Evolutionary conservation across 2,329 filamentous ascomycete species (phyloP).

Genomic region (Paraconiothyrium brasiliense): DNA sequence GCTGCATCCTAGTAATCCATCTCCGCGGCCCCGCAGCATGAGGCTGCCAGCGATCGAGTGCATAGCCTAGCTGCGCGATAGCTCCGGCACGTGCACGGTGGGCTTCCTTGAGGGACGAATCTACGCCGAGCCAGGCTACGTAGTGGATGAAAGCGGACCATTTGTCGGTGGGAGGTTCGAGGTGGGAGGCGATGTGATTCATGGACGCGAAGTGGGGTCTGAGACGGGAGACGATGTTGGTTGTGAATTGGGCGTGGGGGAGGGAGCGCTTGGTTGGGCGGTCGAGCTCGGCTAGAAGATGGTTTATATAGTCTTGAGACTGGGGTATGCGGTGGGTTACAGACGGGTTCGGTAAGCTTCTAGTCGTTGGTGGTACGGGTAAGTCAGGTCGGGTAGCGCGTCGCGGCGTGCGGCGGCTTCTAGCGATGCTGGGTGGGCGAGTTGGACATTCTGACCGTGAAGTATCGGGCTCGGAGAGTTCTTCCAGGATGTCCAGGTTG

Average conservation of each 20-base stretch:
- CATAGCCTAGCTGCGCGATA: not conserved
- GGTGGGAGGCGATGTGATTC: not conserved
- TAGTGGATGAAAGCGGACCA: conserved; percentile 6
- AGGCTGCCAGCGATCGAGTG: not conserved
- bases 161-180: conserved; percentile 1
- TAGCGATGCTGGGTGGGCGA: not conserved
- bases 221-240: not conserved
- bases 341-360: not conserved
- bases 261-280: not conserved
- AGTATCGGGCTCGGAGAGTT: not conserved
- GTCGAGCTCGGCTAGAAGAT: not conserved
- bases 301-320: not conserved
- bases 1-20: not conserved
- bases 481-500: not conserved
- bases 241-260: not conserved
- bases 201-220: not conserved
- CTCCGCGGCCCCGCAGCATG: not conserved
- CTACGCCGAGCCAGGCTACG: not conserved
- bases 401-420: not conserved
- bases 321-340: not conserved
- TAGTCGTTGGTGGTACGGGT: not conserved
- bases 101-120: not conserved
- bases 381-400: not conserved
- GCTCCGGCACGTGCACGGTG: not conserved
- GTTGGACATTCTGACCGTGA: not conserved